A percentile compares a stretch with the other conserved stretches of the same genome.
phyloP scores from a whole-genome alignment of 148 eudicot species.

The Hydrangea macrophylla region DNA sequence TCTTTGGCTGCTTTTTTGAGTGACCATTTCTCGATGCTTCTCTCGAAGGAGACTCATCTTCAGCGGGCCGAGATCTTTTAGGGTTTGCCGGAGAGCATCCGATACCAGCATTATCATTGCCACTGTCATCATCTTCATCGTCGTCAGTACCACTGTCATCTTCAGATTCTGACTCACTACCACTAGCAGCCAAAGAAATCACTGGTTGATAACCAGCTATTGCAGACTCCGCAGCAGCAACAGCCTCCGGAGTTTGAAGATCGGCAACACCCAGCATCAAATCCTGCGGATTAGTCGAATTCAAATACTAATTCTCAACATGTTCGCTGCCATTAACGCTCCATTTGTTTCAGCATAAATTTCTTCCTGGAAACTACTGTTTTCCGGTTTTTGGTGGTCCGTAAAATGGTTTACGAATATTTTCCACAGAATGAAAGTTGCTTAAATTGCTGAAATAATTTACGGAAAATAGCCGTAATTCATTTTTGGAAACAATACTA shows the following conservation, averaged over 20 bases:
- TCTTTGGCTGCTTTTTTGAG: constrained; percentile 54
- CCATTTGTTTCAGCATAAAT: too few species aligned
- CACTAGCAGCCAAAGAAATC: constrained; percentile 28
- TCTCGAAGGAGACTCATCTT: constrained; percentile 24
- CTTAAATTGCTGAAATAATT: too few species aligned
- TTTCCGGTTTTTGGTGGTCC: too few species aligned
- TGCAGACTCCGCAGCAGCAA: constrained; percentile 85
- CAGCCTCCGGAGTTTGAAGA: constrained; percentile 83
- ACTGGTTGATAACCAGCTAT: constrained; percentile 52
- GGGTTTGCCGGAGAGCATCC: constrained; percentile 19
- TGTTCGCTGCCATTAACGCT: background rate
- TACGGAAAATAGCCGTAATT: too few species aligned
- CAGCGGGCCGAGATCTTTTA: constrained; percentile 18
- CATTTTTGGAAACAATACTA: too few species aligned
- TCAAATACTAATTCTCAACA: background rate
- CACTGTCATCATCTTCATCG: constrained; percentile 18
- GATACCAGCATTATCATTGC: constrained; percentile 17
- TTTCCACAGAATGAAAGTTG: too few species aligned
- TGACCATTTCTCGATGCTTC: constrained; percentile 19
- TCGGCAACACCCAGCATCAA: constrained; percentile 93
- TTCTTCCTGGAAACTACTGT: too few species aligned
- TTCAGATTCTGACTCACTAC: constrained; percentile 41
- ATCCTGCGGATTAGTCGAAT: constrained; percentile 41
- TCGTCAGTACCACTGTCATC: constrained; percentile 43
- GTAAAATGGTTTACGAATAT: too few species aligned